Evolutionary conservation across 306 rosid species (phyloP), one percentile per base, ranked within the genome.

Genomic region (Prinsepia uniflora): DNA sequence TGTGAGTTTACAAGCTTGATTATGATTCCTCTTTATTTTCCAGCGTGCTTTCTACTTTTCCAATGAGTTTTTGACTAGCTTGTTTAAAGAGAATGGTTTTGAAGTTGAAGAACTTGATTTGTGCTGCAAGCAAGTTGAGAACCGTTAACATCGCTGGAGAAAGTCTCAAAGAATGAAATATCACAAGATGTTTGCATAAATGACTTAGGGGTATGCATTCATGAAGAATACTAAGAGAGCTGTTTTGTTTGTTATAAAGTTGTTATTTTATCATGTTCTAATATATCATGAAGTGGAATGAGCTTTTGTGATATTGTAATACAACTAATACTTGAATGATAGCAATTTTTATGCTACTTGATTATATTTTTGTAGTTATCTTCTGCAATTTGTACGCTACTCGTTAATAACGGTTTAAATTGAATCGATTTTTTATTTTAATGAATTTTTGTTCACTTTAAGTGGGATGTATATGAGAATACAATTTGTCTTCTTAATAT

Each of bases 1-100:
- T 81, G 54, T 70, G 57, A 13, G 55, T 66, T 30, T 59, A 66
- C 6, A 0, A 30, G 48, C 45, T 59, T 57, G 48, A 15, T 19
- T 43, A 40, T 74, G 34, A 60, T 68, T 73, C 77, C 65, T 74
- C 69, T 49, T 67, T 46, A 24, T 52, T 53, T 44, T 86, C 55
- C 92, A 90, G 98, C 92, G 97, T 24, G 97, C 97, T 76, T 94
- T 90, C 84, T 94, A 90, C 84, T 94, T 94, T 80, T 86, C 96
- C 0, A 86, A 89, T 40, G 95, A 89, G 75, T 87, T 89, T 71
- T 86, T 94, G 90, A 87, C 88, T 64, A 89, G 75, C 72, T 69
- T 86, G 74, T 90, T 91, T 76, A 62, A 87, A 81, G 98, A 87
- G 78, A 91, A 87, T 82, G 91, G 97, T 83, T 94, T 89, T 69